Evolutionary conservation across 164 flowering plant genomes (phyloP).

Genomic region (Umbilicus rupestris): DNA sequence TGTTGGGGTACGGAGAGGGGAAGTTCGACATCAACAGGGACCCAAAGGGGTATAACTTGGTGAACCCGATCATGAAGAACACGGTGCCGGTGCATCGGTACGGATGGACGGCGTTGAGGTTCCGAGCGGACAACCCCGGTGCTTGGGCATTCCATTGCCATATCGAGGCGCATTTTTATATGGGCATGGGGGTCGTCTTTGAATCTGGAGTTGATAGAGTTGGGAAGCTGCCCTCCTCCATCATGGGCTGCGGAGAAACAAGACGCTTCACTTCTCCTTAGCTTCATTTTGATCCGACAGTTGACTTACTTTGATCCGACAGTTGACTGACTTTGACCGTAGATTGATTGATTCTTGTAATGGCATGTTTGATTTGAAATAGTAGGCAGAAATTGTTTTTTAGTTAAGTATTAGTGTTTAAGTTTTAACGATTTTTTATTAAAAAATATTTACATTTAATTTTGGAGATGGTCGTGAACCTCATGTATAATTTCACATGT

Average conservation of each 20-base stretch:
- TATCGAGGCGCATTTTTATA: slow-evolving; percentile 62
- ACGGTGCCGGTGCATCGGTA: slow-evolving; percentile 57
- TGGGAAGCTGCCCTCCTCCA: slow-evolving; percentile 47
- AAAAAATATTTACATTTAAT: too few species aligned
- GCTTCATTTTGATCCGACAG: too few species aligned
- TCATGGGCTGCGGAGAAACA: slow-evolving; percentile 55
- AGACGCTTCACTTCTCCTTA: slow-evolving; percentile 11
- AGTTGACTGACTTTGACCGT: too few species aligned
- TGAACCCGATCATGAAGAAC: slow-evolving; percentile 66
- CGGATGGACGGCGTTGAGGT: slow-evolving; percentile 79
- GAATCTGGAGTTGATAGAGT: slow-evolving; percentile 61
- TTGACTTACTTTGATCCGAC: too few species aligned
- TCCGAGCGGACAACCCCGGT: slow-evolving; percentile 64
- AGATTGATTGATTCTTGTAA: too few species aligned
- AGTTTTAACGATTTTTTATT: too few species aligned
- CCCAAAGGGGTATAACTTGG: slow-evolving; percentile 39
- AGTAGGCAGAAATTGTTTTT: too few species aligned
- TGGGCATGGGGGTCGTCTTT: slow-evolving; percentile 86
- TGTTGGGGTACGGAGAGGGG: slow-evolving; percentile 63
- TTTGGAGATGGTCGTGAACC: too few species aligned
- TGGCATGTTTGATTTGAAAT: too few species aligned
- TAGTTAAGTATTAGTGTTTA: too few species aligned
- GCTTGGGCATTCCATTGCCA: slow-evolving; percentile 86
- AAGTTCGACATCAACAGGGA: slow-evolving; percentile 37
- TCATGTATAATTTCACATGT: too few species aligned